Evolutionary conservation across 2,329 filamentous ascomycete genomes (phyloP).

Genomic region (Rhexocercosporidium sp.): DNA sequence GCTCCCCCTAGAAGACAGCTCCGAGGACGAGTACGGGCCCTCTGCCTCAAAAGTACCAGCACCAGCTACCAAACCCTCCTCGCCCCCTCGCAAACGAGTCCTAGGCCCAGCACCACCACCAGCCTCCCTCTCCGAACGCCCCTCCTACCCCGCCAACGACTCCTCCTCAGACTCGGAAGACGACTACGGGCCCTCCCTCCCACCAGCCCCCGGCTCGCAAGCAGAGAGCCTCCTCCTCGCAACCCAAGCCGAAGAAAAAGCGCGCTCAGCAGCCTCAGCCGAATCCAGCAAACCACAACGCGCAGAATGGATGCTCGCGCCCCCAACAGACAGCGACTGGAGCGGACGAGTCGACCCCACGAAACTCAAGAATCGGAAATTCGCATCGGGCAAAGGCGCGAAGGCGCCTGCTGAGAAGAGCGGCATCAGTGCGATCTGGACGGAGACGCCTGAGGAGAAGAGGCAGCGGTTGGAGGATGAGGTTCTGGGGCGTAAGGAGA

Average conservation of each 20-base stretch:
- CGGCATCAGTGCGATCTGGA: slow-evolving; percentile 67
- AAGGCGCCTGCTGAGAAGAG: slow-evolving; percentile 46
- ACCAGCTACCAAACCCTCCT: slow-evolving; percentile 14
- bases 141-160: slow-evolving; percentile 36
- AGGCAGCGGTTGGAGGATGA: slow-evolving; percentile 79
- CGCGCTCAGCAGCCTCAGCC: slow-evolving; percentile 41
- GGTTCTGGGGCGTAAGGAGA: slow-evolving; percentile 70
- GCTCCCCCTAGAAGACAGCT: slow-evolving; percentile 50
- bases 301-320: slow-evolving; percentile 85
- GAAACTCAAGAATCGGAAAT: slow-evolving; percentile 80
- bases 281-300: slow-evolving; percentile 60
- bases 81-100: slow-evolving; percentile 32
- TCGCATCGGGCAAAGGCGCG: slow-evolving; percentile 72
- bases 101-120: slow-evolving; percentile 52
- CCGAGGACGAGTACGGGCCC: slow-evolving; percentile 38
- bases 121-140: slow-evolving; percentile 47
- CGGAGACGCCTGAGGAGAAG: slow-evolving; percentile 89
- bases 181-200: slow-evolving; percentile 65
- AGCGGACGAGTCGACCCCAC: slow-evolving; percentile 77
- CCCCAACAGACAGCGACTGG: slow-evolving; percentile 60
- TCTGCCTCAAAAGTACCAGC: slow-evolving; percentile 38
- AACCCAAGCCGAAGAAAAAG: slow-evolving; percentile 36
- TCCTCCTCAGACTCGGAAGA: slow-evolving; percentile 49
- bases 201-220: slow-evolving; percentile 47
- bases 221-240: slow-evolving; percentile 27